A percentile compares a stretch with the other conserved stretches of the same genome.
These are phyloP conservation scores for Patellifolia procumbens DNA, from an alignment of 179 eudicot species.

Conservation along the genomic window DNA sequence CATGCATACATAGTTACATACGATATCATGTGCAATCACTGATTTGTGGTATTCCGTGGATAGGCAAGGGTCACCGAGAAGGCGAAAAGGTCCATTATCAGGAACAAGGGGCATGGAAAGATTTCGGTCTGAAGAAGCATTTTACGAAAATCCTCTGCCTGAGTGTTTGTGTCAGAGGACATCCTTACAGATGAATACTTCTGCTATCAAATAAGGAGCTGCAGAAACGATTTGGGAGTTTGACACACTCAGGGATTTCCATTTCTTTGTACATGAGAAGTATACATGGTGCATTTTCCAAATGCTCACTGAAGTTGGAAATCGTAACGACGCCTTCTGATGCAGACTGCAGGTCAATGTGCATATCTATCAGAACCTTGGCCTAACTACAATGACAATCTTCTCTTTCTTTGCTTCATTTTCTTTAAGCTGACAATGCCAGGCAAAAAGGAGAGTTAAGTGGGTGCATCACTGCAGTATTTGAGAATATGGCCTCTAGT, in stretches of 20 bases:
- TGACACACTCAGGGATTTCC: not conserved
- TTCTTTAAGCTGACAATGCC: not conserved
- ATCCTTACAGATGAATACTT: constrained; percentile 23
- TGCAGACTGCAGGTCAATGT: not conserved
- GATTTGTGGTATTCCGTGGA: constrained; percentile 3
- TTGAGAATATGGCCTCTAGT: constrained; percentile 11
- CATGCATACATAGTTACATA: not conserved
- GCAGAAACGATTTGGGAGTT: not conserved
- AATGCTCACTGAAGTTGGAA: not conserved
- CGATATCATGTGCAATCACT: not conserved
- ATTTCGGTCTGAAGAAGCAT: constrained; percentile 90
- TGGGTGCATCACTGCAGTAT: not conserved
- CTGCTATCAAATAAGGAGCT: constrained; percentile 26
- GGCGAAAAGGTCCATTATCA: constrained; percentile 84
- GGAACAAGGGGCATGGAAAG: constrained; percentile 95
- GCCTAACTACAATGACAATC: not conserved
- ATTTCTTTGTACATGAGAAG: not conserved
- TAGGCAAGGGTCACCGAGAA: constrained; percentile 96
- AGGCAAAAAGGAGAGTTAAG: not conserved
- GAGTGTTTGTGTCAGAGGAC: constrained; percentile 78
- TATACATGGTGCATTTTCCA: not conserved
- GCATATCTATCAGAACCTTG: not conserved
- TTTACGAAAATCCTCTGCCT: constrained; percentile 90
- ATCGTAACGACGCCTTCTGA: not conserved
- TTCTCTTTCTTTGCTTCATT: not conserved